Base-by-base conservation (phyloP, 805 yeast species). In the Spathaspora sp. region DNA sequence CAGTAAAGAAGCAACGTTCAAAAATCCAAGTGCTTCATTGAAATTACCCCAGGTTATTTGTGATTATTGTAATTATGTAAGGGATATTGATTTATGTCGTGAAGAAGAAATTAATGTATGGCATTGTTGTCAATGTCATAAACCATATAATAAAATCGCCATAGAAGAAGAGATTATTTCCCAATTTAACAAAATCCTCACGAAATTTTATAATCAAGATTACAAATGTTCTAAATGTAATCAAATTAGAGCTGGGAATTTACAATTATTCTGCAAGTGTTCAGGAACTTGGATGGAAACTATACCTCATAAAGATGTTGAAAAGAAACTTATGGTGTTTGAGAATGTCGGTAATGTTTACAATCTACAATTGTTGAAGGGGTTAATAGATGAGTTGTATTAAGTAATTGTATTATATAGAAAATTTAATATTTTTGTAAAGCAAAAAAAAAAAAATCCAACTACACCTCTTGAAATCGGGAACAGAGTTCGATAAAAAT, bases 231-330 rank as follows among this genome's bases (percentile, higher is more conserved):
- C 72, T 16, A 90, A 88, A 62, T 94, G 99, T 68, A 77, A 80
- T 23, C 80, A 74, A 51, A 73, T 89, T 51, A 82, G 82, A 59
- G 82, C 80, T 35, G 85, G 81, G 58, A 85, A 86, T 55, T 75
- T 94, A 79, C 79, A 90, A 31, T 75, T 75, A 29, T 83, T 83
- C 64, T 96, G 99, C 67, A 69, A 80, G 18, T 94, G 99, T 65
- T 93, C 99, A 0, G 99, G 99, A 8, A 64, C 69, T 14, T 91
- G 96, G 97, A 72, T 67, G 3, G 85, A 81, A 46, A 82, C 88
- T 0, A 64, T 83, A 18, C 62, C 73, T 5, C 70, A 72, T 47
- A 68, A 62, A 5, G 78, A 75, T 0, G 61, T 90, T 7, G 66
- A 72, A 16, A 69, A 70, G 48, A 73, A 75, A 48, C 60, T 85